These are phyloP conservation scores for Brassica nigra DNA, from an alignment of 345 rosid species.

Conservation along the genomic window DNA sequence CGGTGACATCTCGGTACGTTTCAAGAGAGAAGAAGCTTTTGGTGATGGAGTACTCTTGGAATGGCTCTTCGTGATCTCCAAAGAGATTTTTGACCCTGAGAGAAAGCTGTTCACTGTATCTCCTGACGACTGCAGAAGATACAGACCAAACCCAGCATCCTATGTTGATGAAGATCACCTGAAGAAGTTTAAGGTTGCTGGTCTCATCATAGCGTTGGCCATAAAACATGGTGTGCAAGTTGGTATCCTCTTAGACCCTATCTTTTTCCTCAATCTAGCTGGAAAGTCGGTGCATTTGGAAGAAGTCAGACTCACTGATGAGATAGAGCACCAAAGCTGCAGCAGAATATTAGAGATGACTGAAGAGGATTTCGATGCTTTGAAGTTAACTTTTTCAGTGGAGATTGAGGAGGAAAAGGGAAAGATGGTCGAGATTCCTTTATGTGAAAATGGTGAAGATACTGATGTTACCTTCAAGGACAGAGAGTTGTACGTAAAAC, in stretches of 20 bases:
- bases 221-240: not conserved
- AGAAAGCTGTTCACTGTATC: not conserved
- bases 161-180: not conserved
- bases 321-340: not conserved
- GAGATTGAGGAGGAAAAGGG: not conserved
- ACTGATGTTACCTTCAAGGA: not conserved
- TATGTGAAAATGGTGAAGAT: not conserved
- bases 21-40: not conserved
- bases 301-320: not conserved
- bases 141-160: not conserved
- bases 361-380: not conserved
- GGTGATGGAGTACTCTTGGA: not conserved
- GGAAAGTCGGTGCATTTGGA: not conserved
- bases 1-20: not conserved
- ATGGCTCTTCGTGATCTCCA: not conserved
- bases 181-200: not conserved
- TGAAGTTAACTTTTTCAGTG: not conserved
- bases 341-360: not conserved
- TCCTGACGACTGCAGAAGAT: not conserved
- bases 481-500: not conserved
- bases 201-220: not conserved
- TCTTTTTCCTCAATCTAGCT: not conserved
- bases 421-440: not conserved
- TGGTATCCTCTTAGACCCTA: not conserved
- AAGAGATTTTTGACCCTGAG: not conserved